phyloP scores from a whole-genome alignment of 768 basidiomycete genomes.

The Mycena capillaripes region DNA sequence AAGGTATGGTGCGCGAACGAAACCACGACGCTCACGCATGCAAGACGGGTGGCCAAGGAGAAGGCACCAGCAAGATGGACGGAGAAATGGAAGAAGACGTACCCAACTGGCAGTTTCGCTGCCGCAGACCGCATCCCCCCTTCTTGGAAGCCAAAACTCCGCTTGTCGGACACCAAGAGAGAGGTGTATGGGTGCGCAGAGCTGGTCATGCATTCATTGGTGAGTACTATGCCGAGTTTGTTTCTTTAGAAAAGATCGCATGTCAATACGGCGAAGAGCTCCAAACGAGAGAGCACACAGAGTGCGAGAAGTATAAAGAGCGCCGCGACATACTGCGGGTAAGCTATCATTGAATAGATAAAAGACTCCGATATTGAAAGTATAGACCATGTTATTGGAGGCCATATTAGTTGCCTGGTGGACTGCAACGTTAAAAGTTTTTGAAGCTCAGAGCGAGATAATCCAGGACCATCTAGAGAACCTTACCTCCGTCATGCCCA shows the following conservation, averaged over 20 bases:
- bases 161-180: slow-evolving; percentile 20
- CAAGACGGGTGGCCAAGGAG: slow-evolving; percentile 16
- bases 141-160: slow-evolving; percentile 13
- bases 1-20: slow-evolving; percentile 21
- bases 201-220: too few species aligned
- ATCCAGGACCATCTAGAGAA: background rate
- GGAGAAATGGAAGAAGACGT: slow-evolving; percentile 12
- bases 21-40: slow-evolving; percentile 15
- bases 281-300: too few species aligned
- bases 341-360: too few species aligned
- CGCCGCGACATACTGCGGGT: too few species aligned
- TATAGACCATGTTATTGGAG: slow-evolving; percentile 35
- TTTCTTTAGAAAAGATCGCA: too few species aligned
- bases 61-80: slow-evolving; percentile 15
- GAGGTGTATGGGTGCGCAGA: slow-evolving; percentile 30
- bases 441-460: too few species aligned
- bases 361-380: too few species aligned
- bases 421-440: slow-evolving; percentile 32
- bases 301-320: too few species aligned
- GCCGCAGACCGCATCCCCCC: slow-evolving; percentile 21
- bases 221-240: too few species aligned
- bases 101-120: slow-evolving; percentile 19
- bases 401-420: slow-evolving; percentile 20
- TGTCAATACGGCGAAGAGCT: too few species aligned
- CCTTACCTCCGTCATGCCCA: slow-evolving; percentile 35